Conservation (phyloP, 345 rosid genomes). For the Salix viminalis region DNA sequence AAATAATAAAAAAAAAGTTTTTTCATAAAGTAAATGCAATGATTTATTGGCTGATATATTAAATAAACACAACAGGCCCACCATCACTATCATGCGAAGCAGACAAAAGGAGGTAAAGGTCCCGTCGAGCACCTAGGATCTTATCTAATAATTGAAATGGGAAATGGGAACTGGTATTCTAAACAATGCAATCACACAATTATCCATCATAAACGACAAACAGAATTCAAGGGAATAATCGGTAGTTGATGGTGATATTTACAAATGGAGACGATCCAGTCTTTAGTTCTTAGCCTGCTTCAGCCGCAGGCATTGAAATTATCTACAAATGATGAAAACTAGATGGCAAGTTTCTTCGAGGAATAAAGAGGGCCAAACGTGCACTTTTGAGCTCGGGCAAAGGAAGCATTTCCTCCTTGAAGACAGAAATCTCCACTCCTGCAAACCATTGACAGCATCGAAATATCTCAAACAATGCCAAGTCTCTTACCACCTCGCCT, state of each 20-base stretch:
- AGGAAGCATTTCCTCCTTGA: background rate
- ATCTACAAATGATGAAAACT: constrained; percentile 4
- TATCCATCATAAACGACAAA: background rate
- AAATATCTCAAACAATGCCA: background rate
- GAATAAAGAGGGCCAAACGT: background rate
- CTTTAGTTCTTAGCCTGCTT: background rate
- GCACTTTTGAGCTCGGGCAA: background rate
- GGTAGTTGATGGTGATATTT: background rate
- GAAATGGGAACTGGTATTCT: background rate
- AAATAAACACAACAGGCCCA: too few species aligned
- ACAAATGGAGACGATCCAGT: background rate
- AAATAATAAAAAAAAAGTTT: too few species aligned
- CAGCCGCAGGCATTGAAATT: background rate
- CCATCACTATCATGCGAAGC: too few species aligned
- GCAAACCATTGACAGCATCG: background rate
- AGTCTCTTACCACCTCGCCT: background rate
- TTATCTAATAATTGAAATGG: background rate
- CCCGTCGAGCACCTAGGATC: background rate
- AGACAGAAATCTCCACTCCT: background rate
- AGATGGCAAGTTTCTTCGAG: background rate
- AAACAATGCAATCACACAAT: background rate
- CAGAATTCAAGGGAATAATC: background rate
- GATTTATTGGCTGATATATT: too few species aligned
- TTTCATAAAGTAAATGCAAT: too few species aligned
- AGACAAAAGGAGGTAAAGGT: background rate